A percentile compares a stretch with the other conserved stretches of the same genome.
These are phyloP conservation scores for Diplogelasinospora grovesii DNA, from an alignment of 495 filamentous ascomycete genomes.

Conservation along the genomic window DNA sequence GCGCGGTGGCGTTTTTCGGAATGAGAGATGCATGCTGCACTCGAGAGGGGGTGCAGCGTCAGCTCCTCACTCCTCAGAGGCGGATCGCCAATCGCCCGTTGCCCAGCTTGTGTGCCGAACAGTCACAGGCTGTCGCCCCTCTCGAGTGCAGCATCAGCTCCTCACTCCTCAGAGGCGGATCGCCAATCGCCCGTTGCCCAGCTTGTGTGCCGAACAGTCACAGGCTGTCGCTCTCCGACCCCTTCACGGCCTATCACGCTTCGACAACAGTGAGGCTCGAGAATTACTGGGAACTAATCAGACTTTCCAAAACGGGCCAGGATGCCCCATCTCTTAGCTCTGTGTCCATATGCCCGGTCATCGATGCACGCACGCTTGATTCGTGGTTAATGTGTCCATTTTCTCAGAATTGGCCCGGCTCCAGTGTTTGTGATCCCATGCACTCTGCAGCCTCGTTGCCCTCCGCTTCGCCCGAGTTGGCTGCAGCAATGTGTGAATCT, in stretches of 20 bases:
- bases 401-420: no score
- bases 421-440: slow-evolving; percentile 5
- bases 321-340: background rate
- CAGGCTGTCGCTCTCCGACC: slow-evolving; percentile 12
- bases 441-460: slow-evolving; percentile 19
- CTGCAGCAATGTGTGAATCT: slow-evolving; percentile 8
- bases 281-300: slow-evolving; percentile 9
- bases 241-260: slow-evolving; percentile 8
- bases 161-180: slow-evolving; percentile 3
- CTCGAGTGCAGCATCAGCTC: background rate
- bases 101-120: slow-evolving; percentile 18
- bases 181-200: slow-evolving; percentile 20
- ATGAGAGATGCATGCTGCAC: slow-evolving; percentile 5
- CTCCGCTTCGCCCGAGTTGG: slow-evolving; percentile 16
- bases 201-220: slow-evolving; percentile 12
- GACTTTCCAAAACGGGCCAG: slow-evolving; percentile 2
- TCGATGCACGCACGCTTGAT: no score
- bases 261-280: slow-evolving; percentile 16
- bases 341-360: no score
- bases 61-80: background rate
- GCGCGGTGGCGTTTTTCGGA: slow-evolving; percentile 10
- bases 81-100: slow-evolving; percentile 15
- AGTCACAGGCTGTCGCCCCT: slow-evolving; percentile 3
- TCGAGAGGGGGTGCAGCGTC: background rate
- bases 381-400: no score